Evolutionary conservation across 1,284 basidiomycete genomes (phyloP).

Genomic region (Ganoderma lingzhi): DNA sequence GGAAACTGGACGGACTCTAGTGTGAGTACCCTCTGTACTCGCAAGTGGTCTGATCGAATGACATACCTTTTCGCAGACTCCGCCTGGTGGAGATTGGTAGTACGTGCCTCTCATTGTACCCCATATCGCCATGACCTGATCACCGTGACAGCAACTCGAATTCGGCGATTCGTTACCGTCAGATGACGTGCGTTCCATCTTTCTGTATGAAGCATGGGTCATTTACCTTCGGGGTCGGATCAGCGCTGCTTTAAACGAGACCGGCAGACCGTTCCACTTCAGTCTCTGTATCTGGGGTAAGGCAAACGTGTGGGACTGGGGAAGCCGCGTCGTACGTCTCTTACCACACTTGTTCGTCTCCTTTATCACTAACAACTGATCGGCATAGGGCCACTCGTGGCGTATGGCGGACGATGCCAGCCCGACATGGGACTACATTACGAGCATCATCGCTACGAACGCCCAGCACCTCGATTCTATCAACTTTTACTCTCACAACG

Average conservation of each 20-base stretch:
- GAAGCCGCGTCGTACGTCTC: conserved; percentile 54
- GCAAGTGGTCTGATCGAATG: neutral
- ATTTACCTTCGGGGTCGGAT: neutral
- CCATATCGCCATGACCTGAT: neutral
- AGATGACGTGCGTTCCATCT: conserved; percentile 53
- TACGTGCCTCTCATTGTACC: conserved; percentile 41
- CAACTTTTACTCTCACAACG: conserved; percentile 60
- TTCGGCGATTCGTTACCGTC: conserved; percentile 60
- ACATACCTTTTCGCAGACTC: conserved; percentile 39
- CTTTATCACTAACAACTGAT: neutral
- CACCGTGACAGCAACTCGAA: conserved; percentile 55
- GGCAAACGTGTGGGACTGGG: conserved; percentile 63
- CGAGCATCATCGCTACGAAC: conserved; percentile 52
- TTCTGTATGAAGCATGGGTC: conserved; percentile 7
- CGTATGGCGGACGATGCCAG: conserved; percentile 61
- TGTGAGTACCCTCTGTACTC: conserved; percentile 37
- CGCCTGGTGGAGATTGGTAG: conserved; percentile 58
- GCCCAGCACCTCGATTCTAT: conserved; percentile 50
- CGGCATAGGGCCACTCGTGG: conserved; percentile 60
- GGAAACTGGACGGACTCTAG: conserved; percentile 56
- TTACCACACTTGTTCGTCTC: neutral
- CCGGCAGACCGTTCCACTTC: conserved; percentile 54
- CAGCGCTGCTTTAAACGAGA: conserved; percentile 52
- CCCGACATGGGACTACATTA: conserved; percentile 58
- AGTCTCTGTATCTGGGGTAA: conserved; percentile 61